Evolutionary conservation across 139 green algal species (phyloP), one percentile per base, ranked within the genome.

Genomic region (Ulvella scutata): DNA sequence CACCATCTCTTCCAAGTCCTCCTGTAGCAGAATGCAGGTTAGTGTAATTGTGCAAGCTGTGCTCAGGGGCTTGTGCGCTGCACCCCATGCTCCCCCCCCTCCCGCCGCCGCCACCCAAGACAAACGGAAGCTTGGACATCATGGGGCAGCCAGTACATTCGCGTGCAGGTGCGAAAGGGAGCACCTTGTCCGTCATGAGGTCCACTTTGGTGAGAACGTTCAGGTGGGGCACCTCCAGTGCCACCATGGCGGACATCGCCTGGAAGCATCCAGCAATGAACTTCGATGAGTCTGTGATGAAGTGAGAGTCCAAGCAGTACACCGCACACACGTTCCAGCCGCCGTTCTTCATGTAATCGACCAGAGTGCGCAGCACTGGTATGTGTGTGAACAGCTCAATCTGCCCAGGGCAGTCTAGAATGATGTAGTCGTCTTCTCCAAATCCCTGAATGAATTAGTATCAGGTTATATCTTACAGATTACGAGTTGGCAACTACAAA

Each of bases 181-280:
- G 13, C 43, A 89, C 85, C 85, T 91, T 89, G 79, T 82, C 80
- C 72, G 80, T 67, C 29, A 79, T 89, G 17, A 97, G 78, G 83
- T 99, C 95, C 72, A 97, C 89, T 79, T 99, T 99, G 3, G 90
- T 98, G 26, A 99, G 86, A 6, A 99, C 79, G 80, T 96, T 99
- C 73, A 98, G 80, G 81, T 98, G 93, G 4, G 95, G 95, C 72
- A 98, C 80, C 87, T 98, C 95, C 72, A 99, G 85, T 79, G 93
- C 88, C 6, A 99, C 87, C 95, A 99, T 99, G 10, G 94, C 94
- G 3, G 85, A 80, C 28, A 95, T 76, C 10, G 90, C 90, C 77
- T 90, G 81, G 37, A 81, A 37, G 59, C 37, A 61, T 33, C 90
- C 90, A 2, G 86, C 85, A 38, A 98, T 89, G 79, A 92, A 97